These are phyloP conservation scores for Flaveria linearis DNA, from an alignment of 129 eudicot genomes.

Conservation along the genomic window DNA sequence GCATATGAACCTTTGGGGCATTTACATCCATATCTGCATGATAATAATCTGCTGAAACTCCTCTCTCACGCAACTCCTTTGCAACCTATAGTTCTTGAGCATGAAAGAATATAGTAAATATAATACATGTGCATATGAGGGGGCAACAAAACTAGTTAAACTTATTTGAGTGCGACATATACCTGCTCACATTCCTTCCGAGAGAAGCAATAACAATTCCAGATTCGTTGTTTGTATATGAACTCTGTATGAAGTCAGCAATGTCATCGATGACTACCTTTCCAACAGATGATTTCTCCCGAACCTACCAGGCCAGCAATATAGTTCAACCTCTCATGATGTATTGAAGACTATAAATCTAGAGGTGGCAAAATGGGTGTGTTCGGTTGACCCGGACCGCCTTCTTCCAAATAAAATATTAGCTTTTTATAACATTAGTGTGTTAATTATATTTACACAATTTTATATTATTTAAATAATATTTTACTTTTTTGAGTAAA, in stretches of 20 bases:
- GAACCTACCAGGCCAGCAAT: conserved; percentile 52
- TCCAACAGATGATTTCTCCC: conserved; percentile 89
- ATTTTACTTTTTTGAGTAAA: not conserved
- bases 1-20: conserved; percentile 77
- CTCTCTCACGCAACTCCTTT: conserved; percentile 76
- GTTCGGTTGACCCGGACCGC: not conserved
- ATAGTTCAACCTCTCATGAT: conserved; percentile 15
- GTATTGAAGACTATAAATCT: conserved; percentile 8
- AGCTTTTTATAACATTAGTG: not conserved
- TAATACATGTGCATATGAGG: conserved; percentile 14
- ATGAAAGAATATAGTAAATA: conserved; percentile 29
- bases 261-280: conserved; percentile 81
- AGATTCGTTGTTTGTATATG: conserved; percentile 88
- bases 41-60: conserved; percentile 85
- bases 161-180: conserved; percentile 1
- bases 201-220: conserved; percentile 97
- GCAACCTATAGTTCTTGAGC: conserved; percentile 70
- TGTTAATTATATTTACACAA: not conserved
- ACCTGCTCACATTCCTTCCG: conserved; percentile 98
- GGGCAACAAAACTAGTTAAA: conserved; percentile 14
- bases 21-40: conserved; percentile 98
- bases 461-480: not conserved
- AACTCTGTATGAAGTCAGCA: conserved; percentile 70
- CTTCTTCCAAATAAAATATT: not conserved
- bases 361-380: conserved; percentile 8